Evolutionary conservation across 2,329 filamentous ascomycete species (phyloP), one percentile per base, ranked within the genome.

Genomic region (Neofusicoccum ribis): DNA sequence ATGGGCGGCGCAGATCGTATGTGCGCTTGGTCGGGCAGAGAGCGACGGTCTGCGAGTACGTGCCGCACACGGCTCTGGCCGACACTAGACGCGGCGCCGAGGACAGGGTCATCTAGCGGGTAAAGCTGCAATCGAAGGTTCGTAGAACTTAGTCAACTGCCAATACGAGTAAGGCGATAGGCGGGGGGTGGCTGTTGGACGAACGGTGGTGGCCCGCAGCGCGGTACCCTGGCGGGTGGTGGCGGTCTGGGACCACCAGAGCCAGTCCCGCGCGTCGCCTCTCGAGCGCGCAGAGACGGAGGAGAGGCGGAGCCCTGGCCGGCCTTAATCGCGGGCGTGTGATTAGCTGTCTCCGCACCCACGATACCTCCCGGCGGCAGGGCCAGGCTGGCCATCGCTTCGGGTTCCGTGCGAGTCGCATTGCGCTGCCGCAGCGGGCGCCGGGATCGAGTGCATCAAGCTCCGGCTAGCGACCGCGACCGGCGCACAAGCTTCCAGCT

Each of bases 141-240:
- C 17, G 47, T 65, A 20, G 65, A 65, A 12, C 15, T 31, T 54
- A 37, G 20, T 47, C 58, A 50, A 56, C 63, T 67, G 51, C 65
- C 65, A 62, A 61, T 67, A 41, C 47, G 31, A 56, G 65, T 64
- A 54, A 65, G 52, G 41, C 49, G 15, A 63, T 46, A 23, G 31
- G 27, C 37, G 51, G 17, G 44, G 43, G 14, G 14, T 34, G 56
- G 56, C 41, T 27, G 20, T 31, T 58, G 27, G 54, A 7, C 12
- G 54, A n/a, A 11, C 23, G 39, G 54, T 46, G 54, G 51, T 17
- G 39, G 36, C 15, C 15, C 27, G 27, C 39, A 37, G 23, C 23
- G 23, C 23, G 36, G 36, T 39, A 15, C 9, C 37, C 37, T 9
- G 39, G 15, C 9, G 37, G 5, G 8, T 14, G 27, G n/a, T 44